Percentiles rank a stretch among this genome's conserved stretches.
phyloP scores from a whole-genome alignment of 2,329 filamentous ascomycete genomes.

The Exserohilum turcica region DNA sequence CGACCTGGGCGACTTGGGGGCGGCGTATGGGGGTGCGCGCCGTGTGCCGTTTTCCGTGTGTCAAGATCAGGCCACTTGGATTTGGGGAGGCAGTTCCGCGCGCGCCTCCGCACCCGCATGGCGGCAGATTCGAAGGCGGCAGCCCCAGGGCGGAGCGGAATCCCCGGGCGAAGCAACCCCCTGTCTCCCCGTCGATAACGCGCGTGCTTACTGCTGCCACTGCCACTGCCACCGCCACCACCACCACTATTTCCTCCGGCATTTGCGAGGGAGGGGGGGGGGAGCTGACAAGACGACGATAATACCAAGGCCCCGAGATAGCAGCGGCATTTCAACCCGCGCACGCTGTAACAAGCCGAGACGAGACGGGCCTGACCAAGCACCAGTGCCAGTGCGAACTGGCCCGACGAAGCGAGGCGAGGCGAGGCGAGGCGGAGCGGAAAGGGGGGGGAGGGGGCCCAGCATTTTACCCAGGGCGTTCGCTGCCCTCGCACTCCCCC shows the following conservation, averaged over 20 bases:
- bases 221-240: too few species aligned
- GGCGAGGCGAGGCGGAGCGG: slow-evolving; percentile 6
- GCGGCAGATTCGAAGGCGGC: not conserved
- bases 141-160: slow-evolving; percentile 8
- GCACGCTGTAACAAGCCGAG: not conserved
- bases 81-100: not conserved
- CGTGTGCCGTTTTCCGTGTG: slow-evolving; percentile 21
- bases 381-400: not conserved
- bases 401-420: not conserved
- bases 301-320: not conserved
- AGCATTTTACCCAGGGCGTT: slow-evolving; percentile 4
- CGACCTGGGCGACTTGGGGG: slow-evolving; percentile 3
- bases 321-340: not conserved
- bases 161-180: not conserved
- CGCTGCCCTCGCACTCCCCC: not conserved
- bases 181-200: too few species aligned
- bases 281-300: too few species aligned
- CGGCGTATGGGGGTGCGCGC: too few species aligned
- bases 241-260: too few species aligned
- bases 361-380: not conserved
- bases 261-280: too few species aligned
- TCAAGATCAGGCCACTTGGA: slow-evolving; percentile 24
- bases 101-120: slow-evolving; percentile 6
- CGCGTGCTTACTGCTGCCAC: not conserved
- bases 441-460: too few species aligned